Percentiles rank a stretch among this genome's conserved stretches.
phyloP scores from a whole-genome alignment of 2,329 filamentous ascomycete species.

The Aspergillus candidus region DNA sequence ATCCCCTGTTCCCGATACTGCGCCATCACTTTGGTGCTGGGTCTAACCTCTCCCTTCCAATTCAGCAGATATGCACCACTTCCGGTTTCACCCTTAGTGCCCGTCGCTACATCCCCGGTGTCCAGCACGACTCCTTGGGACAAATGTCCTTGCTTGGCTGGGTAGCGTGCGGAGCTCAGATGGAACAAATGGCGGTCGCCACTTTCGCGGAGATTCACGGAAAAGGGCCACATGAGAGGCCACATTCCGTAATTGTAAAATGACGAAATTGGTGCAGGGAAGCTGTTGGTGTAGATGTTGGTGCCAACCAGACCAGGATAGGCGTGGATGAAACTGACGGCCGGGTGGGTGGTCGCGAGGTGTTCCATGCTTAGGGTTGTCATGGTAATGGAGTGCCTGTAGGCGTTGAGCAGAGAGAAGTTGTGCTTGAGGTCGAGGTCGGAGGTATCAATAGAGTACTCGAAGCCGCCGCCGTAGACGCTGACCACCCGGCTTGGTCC shows the following conservation, averaged over 20 bases:
- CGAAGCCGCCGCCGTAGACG: slow-evolving; percentile 48
- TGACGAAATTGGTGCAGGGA: slow-evolving; percentile 2
- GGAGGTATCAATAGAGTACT: slow-evolving; percentile 42
- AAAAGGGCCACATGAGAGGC: slow-evolving; percentile 6
- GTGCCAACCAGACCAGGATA: slow-evolving; percentile 46
- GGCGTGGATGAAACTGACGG: slow-evolving; percentile 46
- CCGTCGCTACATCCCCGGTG: background rate
- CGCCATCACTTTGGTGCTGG: slow-evolving; percentile 2
- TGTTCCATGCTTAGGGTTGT: slow-evolving; percentile 47
- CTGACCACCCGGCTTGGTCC: slow-evolving; percentile 49
- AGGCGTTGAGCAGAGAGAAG: slow-evolving; percentile 19
- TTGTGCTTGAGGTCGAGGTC: slow-evolving; percentile 36
- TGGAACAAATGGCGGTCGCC: slow-evolving; percentile 13
- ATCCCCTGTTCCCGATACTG: slow-evolving; percentile 8
- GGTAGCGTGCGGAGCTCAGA: slow-evolving; percentile 7
- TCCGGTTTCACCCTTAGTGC: slow-evolving; percentile 2
- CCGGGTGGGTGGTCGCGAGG: slow-evolving; percentile 42
- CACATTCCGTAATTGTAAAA: slow-evolving; percentile 7
- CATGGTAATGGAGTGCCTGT: slow-evolving; percentile 43
- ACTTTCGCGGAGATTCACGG: slow-evolving; percentile 5
- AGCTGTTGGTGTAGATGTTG: slow-evolving; percentile 25
- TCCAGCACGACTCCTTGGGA: background rate
- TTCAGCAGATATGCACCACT: slow-evolving; percentile 11
- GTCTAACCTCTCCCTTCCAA: slow-evolving; percentile 9
- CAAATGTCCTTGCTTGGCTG: background rate